phyloP scores from a whole-genome alignment of 306 rosid genomes.

The Lotus japonicus region DNA sequence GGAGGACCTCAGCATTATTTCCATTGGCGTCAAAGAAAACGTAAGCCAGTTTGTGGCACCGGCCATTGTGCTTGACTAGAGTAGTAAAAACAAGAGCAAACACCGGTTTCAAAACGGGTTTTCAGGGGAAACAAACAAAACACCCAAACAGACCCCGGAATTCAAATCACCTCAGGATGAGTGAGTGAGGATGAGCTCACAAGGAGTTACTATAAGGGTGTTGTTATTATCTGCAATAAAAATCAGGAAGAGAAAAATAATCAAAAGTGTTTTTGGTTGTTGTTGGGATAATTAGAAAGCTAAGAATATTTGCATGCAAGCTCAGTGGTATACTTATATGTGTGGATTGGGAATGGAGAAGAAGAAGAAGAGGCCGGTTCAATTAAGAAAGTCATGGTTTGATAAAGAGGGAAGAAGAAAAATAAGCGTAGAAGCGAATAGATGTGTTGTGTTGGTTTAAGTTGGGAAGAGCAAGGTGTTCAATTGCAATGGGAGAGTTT shows the following conservation, averaged over 20 bases:
- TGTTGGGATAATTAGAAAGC: not conserved
- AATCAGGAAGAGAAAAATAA: no score
- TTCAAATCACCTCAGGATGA: no score
- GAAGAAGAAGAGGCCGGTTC: not conserved
- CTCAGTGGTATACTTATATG: no score
- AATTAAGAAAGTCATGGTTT: not conserved
- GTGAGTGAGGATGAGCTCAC: no score
- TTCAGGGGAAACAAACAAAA: constrained; percentile 30
- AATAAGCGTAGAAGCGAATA: not conserved
- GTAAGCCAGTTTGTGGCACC: constrained; percentile 71
- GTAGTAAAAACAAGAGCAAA: no score
- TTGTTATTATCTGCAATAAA: no score
- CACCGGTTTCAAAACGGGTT: not conserved
- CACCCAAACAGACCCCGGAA: not conserved
- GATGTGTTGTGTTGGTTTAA: not conserved
- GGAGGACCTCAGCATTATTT: constrained; percentile 55
- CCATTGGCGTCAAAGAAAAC: constrained; percentile 68
- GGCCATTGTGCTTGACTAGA: constrained; percentile 35
- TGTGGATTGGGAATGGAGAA: not conserved
- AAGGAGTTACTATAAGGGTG: no score
- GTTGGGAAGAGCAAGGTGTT: constrained; percentile 19
- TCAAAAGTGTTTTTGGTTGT: no score
- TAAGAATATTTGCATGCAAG: constrained; percentile 6
- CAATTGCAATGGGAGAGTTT: constrained; percentile 24
- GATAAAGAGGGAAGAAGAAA: not conserved